Percentiles rank a stretch among this genome's conserved stretches.
These are phyloP conservation scores for Yamadazyma diddensiae DNA, from an alignment of 1,139 yeast species.

Conservation along the genomic window DNA sequence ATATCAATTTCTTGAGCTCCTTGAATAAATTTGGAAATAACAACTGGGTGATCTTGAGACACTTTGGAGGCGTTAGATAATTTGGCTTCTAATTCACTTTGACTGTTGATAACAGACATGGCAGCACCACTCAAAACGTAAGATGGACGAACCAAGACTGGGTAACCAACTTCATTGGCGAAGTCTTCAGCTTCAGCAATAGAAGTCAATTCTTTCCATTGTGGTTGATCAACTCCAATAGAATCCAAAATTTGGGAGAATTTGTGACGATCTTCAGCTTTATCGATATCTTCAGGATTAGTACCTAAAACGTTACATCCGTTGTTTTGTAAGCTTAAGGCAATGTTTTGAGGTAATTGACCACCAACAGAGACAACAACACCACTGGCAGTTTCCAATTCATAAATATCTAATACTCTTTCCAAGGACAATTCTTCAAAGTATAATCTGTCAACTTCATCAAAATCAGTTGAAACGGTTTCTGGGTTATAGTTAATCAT, in stretches of 20 bases:
- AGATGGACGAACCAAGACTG: slow-evolving; percentile 96
- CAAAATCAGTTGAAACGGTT: slow-evolving; percentile 97
- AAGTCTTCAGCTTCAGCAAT: slow-evolving; percentile 80
- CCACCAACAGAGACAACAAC: slow-evolving; percentile 98
- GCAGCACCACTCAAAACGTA: slow-evolving; percentile 98
- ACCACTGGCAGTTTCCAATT: slow-evolving; percentile 83
- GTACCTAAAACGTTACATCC: slow-evolving; percentile 93
- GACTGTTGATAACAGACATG: slow-evolving; percentile 85
- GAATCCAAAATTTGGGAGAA: slow-evolving; percentile 92
- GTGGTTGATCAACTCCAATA: slow-evolving; percentile 92
- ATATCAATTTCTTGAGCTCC: slow-evolving; percentile 97
- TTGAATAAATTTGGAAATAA: slow-evolving; percentile 90
- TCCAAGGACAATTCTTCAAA: slow-evolving; percentile 94
- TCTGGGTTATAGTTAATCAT: slow-evolving; percentile 99
- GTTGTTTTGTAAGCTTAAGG: slow-evolving; percentile 73
- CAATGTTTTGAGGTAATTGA: slow-evolving; percentile 96
- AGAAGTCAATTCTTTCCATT: slow-evolving; percentile 93
- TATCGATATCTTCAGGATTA: slow-evolving; percentile 90
- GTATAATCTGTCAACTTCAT: slow-evolving; percentile 95
- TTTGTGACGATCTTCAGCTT: slow-evolving; percentile 98
- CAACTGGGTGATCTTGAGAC: slow-evolving; percentile 95
- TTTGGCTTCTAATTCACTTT: slow-evolving; percentile 75
- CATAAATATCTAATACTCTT: slow-evolving; percentile 96
- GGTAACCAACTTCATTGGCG: slow-evolving; percentile 86
- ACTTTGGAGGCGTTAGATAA: slow-evolving; percentile 87